A percentile compares a stretch with the other conserved stretches of the same genome.
Conservation (phyloP, 1,139 yeast species). For the Suhomyces kunorum region DNA sequence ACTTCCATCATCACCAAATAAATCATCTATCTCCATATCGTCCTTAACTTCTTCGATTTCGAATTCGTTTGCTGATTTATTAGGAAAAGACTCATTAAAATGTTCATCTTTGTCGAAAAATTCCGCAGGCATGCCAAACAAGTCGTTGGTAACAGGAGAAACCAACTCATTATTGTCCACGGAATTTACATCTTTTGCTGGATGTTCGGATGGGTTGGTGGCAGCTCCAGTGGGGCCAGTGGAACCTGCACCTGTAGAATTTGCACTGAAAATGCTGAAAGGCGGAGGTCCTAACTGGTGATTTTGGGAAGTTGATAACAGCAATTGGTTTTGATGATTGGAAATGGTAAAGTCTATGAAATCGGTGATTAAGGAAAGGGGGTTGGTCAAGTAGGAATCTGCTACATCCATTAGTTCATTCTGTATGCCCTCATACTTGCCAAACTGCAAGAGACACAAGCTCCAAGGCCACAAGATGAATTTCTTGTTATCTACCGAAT, state of each 20-base stretch:
- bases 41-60: conserved; percentile 13
- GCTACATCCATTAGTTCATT: conserved; percentile 2
- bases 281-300: conserved; percentile 15
- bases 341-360: conserved; percentile 39
- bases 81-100: conserved; percentile 3
- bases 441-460: conserved; percentile 60
- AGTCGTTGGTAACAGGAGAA: conserved; percentile 25
- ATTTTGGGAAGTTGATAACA: conserved; percentile 7
- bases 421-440: conserved; percentile 19
- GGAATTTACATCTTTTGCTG: conserved; percentile 15
- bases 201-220: conserved; percentile 11
- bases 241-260: conserved; percentile 27
- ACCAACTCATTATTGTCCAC: conserved; percentile 18
- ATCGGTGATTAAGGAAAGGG: conserved; percentile 37
- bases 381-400: conserved; percentile 22
- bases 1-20: conserved; percentile 42
- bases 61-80: conserved; percentile 3
- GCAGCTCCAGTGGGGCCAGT: conserved; percentile 20
- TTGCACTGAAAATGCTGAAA: conserved; percentile 30
- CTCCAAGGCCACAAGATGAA: conserved; percentile 72
- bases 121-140: conserved; percentile 26
- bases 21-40: conserved; percentile 41
- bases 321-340: conserved; percentile 19
- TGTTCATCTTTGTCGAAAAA: conserved; percentile 36
- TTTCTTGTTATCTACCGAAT: conserved; percentile 54